These are phyloP conservation scores for Lachancea fermentati DNA, from an alignment of 805 yeast species.

Conservation along the genomic window DNA sequence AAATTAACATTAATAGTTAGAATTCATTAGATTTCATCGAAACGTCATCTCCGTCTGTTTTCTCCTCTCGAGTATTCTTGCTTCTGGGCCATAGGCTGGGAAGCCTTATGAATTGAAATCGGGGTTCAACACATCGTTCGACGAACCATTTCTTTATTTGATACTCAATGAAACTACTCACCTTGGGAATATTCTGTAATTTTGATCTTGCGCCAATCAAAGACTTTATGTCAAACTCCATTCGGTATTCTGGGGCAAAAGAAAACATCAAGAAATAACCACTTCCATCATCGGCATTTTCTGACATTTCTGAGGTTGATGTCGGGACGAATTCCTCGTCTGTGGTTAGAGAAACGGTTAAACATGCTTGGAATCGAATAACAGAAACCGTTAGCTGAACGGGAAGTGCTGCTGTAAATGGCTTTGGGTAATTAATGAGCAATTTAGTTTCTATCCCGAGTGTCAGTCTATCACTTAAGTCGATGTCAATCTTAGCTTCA, in stretches of 20 bases:
- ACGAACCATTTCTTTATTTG: conserved; percentile 83
- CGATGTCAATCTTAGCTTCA: conserved; percentile 91
- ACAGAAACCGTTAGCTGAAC: conserved; percentile 79
- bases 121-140: conserved; percentile 90
- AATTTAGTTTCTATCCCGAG: conserved; percentile 79
- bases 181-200: conserved; percentile 87
- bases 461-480: conserved; percentile 78
- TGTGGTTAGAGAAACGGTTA: conserved; percentile 63
- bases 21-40: conserved; percentile 8
- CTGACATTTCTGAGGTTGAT: conserved; percentile 8
- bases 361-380: conserved; percentile 84
- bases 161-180: conserved; percentile 76
- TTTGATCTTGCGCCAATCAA: conserved; percentile 90
- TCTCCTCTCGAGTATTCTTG: conserved; percentile 46
- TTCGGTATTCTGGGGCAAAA: conserved; percentile 82
- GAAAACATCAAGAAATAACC: conserved; percentile 82
- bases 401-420: conserved; percentile 82
- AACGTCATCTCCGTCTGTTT: conserved; percentile 11
- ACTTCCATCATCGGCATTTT: conserved; percentile 17
- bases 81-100: conserved; percentile 86
- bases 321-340: conserved; percentile 29
- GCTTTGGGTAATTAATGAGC: conserved; percentile 74
- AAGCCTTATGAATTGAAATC: conserved; percentile 75
- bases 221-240: conserved; percentile 85
- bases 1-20: background rate